These are phyloP conservation scores for Cytospora leucostoma DNA, from an alignment of 2,329 filamentous ascomycete species.

Conservation along the genomic window DNA sequence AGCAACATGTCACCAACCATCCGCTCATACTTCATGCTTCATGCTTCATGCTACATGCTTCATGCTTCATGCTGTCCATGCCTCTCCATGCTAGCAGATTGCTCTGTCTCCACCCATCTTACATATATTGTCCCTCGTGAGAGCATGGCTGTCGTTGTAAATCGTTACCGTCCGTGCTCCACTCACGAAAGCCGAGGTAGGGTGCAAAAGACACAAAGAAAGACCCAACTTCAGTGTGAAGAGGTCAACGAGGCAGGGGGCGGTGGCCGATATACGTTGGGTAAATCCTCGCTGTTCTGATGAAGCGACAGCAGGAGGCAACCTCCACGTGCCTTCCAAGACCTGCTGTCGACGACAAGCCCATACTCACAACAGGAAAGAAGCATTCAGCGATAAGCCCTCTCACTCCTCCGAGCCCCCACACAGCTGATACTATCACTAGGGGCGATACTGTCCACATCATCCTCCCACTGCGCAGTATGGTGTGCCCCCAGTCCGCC, in stretches of 20 bases:
- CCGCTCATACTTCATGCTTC: background rate
- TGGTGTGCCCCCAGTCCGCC: slow-evolving; percentile 46
- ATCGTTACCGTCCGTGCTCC: slow-evolving; percentile 17
- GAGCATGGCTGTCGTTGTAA: background rate
- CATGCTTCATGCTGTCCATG: background rate
- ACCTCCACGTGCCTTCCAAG: background rate
- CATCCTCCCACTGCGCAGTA: slow-evolving; percentile 46
- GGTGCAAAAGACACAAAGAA: slow-evolving; percentile 6
- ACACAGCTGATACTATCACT: slow-evolving; percentile 65
- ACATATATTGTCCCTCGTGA: background rate
- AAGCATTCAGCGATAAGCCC: slow-evolving; percentile 32
- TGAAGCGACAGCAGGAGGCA: background rate
- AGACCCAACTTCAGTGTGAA: background rate
- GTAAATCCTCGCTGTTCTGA: background rate
- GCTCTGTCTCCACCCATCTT: slow-evolving; percentile 13
- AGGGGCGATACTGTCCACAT: slow-evolving; percentile 56
- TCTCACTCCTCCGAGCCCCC: slow-evolving; percentile 44
- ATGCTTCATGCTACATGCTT: background rate
- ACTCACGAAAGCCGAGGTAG: slow-evolving; percentile 10
- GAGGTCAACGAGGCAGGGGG: background rate
- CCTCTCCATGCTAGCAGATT: slow-evolving; percentile 15
- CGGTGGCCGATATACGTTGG: too few species aligned
- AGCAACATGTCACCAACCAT: background rate
- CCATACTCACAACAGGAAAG: background rate
- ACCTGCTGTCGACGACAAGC: background rate